Percentiles rank a stretch among this genome's conserved stretches.
Conservation (phyloP, 345 rosid species). For the Citrus hindsii region DNA sequence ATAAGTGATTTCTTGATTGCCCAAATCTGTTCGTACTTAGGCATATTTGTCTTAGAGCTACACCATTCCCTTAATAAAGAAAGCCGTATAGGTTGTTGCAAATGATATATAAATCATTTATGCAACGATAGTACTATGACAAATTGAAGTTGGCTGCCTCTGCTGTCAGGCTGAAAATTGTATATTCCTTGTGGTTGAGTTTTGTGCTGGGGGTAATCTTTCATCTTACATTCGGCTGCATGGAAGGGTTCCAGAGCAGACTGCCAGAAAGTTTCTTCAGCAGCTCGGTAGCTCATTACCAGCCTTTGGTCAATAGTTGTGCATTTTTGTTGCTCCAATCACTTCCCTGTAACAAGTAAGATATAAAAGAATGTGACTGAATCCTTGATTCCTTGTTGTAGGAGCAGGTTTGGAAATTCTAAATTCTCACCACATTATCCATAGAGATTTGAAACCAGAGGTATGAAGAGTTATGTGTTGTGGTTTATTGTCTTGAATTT, state of each 20-base stretch:
- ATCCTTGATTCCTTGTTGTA: conserved; percentile 17
- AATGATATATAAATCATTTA: background rate
- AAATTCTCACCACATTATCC: conserved; percentile 49
- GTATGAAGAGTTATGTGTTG: conserved; percentile 16
- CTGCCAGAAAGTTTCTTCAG: conserved; percentile 51
- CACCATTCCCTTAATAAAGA: too few relatives aligned
- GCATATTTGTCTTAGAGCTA: too few relatives aligned
- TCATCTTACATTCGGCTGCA: conserved; percentile 41
- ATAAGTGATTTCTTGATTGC: too few relatives aligned
- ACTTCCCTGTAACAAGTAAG: background rate
- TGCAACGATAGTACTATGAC: background rate
- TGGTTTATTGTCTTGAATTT: background rate
- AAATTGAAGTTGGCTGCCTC: conserved; percentile 3
- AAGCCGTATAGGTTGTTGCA: background rate
- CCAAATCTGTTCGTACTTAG: too few relatives aligned
- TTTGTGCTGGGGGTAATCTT: conserved; percentile 56
- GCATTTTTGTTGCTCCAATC: background rate
- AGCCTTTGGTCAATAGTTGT: background rate
- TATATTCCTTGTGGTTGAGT: conserved; percentile 49
- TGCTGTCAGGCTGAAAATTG: conserved; percentile 39
- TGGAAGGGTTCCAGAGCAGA: conserved; percentile 50
- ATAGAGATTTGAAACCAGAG: conserved; percentile 69
- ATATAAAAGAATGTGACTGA: background rate
- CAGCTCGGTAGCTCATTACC: conserved; percentile 47
- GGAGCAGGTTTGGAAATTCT: conserved; percentile 64